These are phyloP conservation scores for Sphagnum tenellum DNA, from an alignment of 225 moss, liverwort and hornwort genomes.

Conservation along the genomic window DNA sequence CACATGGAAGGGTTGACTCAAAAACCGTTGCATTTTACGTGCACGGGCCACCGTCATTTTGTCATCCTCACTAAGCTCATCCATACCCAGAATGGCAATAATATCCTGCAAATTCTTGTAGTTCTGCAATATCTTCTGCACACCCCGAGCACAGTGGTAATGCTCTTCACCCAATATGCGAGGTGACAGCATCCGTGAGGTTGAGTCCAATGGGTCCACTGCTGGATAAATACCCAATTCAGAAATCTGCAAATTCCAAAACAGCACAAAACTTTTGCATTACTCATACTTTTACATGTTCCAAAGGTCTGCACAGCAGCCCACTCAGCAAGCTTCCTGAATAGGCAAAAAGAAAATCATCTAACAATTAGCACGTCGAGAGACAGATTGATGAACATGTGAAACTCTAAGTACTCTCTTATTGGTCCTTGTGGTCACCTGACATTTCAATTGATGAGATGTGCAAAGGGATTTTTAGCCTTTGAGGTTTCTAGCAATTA, in stretches of 20 bases:
- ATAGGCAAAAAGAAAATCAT: no score
- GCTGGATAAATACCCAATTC: conserved; percentile 83
- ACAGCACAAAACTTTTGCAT: no score
- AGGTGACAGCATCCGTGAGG: conserved; percentile 76
- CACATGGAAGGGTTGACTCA: conserved; percentile 88
- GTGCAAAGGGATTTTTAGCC: no score
- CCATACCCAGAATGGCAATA: conserved; percentile 82
- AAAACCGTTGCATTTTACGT: conserved; percentile 67
- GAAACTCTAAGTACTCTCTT: neutral
- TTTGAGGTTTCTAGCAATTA: no score
- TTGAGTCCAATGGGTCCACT: conserved; percentile 76
- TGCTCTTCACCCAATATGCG: conserved; percentile 70
- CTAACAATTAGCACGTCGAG: neutral
- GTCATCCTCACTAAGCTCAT: conserved; percentile 82
- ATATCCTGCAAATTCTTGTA: conserved; percentile 90
- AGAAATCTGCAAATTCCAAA: conserved; percentile 40
- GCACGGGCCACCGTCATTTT: conserved; percentile 77
- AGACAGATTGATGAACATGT: neutral
- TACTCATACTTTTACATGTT: no score
- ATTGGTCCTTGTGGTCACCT: no score
- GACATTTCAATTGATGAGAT: no score
- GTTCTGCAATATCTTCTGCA: conserved; percentile 84
- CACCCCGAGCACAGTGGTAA: conserved; percentile 64
- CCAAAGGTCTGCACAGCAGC: no score
- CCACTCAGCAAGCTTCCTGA: no score